Conservation (phyloP, 2,329 filamentous ascomycete species). For the Fulvia fulva region DNA sequence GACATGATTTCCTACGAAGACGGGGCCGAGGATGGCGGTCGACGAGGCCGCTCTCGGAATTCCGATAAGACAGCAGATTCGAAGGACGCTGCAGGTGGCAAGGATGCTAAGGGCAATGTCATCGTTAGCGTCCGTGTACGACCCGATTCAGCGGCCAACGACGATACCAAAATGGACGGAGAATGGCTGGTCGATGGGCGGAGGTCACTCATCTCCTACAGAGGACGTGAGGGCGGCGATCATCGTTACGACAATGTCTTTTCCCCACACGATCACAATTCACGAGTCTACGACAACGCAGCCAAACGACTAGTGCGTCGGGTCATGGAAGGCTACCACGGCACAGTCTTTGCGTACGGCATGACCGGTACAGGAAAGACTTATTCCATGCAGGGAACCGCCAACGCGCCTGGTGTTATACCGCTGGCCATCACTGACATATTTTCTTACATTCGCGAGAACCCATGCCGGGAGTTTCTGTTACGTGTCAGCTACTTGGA, state of each 20-base stretch:
- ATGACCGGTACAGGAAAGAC: slow-evolving; percentile 98
- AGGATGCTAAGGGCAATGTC: slow-evolving; percentile 88
- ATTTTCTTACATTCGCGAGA: slow-evolving; percentile 97
- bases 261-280: slow-evolving; percentile 86
- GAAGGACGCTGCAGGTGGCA: slow-evolving; percentile 36
- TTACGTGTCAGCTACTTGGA: slow-evolving; percentile 96
- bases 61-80: slow-evolving; percentile 32
- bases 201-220: slow-evolving; percentile 74
- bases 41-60: slow-evolving; percentile 44
- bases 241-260: slow-evolving; percentile 98
- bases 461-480: slow-evolving; percentile 87
- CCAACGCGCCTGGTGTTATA: slow-evolving; percentile 91
- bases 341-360: slow-evolving; percentile 96
- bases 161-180: slow-evolving; percentile 60
- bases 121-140: slow-evolving; percentile 91
- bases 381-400: slow-evolving; percentile 98
- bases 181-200: slow-evolving; percentile 93
- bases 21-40: slow-evolving; percentile 51
- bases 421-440: slow-evolving; percentile 97
- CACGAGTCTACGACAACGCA: slow-evolving; percentile 87
- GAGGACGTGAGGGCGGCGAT: slow-evolving; percentile 85
- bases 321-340: slow-evolving; percentile 99
- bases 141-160: slow-evolving; percentile 66
- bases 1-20: slow-evolving; percentile 88
- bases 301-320: slow-evolving; percentile 91